Evolutionary conservation across 768 basidiomycete genomes (phyloP), one percentile per base, ranked within the genome.

Genomic region (Phanerochaete sordida): DNA sequence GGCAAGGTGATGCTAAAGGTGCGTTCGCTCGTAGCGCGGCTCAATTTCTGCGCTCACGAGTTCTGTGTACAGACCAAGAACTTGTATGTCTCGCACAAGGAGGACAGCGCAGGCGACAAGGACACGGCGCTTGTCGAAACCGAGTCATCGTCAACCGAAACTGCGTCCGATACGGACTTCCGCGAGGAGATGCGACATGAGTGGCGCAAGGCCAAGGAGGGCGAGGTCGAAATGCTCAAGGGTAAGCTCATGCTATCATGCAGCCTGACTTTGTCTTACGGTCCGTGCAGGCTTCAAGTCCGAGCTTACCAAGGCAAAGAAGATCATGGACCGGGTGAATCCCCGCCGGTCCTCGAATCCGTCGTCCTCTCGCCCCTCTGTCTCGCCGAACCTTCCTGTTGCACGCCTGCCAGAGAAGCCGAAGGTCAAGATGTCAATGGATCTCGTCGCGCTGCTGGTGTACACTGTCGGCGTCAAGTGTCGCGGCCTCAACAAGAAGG

Each of bases 401-500:
- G 56, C 35, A 57, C 55, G 54, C 43, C 49, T 8, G 1, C 51
- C 56, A 16, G 62, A 69, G 35, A 68, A 65, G 56, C 66, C 66
- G 11, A 89, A 86, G 67, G 73, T 75, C 24, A 86, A 84, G 66
- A 94, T 93, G 86, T 95, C 95, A 0, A 70, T 82, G 26, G 79
- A 81, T 1, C 81, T 98, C 1, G 84, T 85, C 1, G 76, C 82
- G 1, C 80, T 98, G 12, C 81, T 98, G 21, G 89, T 98, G 27
- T 98, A 98, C 73, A 98, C 96, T 5, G 86, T 96, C 56, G 96
- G 96, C 5, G 93, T 98, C 62, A 96, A 96, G 72, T 97, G 91
- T 65, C 88, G 87, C 47, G 95, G 95, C 0, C 81, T 98, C 73
- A 91, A 91, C 73, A 86, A 90, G 72, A 87, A 93, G 62, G 87